Base-by-base conservation (phyloP, 139 green algal genomes). In the Chlorella sp. region DNA sequence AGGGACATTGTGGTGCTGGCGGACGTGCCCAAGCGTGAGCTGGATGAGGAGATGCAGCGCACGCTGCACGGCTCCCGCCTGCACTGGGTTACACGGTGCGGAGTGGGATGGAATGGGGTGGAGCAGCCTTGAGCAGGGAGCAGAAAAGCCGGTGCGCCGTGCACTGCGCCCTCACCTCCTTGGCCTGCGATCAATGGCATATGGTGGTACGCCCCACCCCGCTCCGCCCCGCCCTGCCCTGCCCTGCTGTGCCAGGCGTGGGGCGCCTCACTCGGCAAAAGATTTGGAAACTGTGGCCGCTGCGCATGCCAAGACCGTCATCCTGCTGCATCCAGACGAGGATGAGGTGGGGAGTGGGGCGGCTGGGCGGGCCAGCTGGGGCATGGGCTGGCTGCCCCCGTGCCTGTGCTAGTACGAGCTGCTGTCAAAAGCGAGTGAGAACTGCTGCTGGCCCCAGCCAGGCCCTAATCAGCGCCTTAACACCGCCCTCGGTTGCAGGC, bases 241-340 rank as follows among this genome's bases (percentile, higher is more conserved):
- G 51, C 51, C 14, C 2, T 24, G 51, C 51, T 60, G 46, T 24
- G 51, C 51, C 51, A 60, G 51, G 51, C 43, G 78, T 0, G 83
- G 83, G 9, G 83, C 74, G 22, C 82, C 83, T 6, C 83, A 87
- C 62, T 84, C 36, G 16, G 77, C 60, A 60, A 83, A 83, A 60
- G 84, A 87, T 41, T 40, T 87, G 76, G 84, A 87, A 20, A 56
- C 48, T 8, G 84, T 87, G 75, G 77, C 75, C 9, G 84, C 84
- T 4, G 84, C 75, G 14, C 48, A 76, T 14, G 84, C 84, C 36
- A 79, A 74, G 46, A 87, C 84, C 3, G 77, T 87, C 16, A 80
- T 87, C 40, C 32, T 87, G 32, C 67, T 87, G 48, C 84, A 87
- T 36, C 82, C 82, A 3, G 86, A 88, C 64, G 70, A 54, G 2